phyloP scores from a whole-genome alignment of 176 grass and related monocot genomes.

The Themeda triandra region DNA sequence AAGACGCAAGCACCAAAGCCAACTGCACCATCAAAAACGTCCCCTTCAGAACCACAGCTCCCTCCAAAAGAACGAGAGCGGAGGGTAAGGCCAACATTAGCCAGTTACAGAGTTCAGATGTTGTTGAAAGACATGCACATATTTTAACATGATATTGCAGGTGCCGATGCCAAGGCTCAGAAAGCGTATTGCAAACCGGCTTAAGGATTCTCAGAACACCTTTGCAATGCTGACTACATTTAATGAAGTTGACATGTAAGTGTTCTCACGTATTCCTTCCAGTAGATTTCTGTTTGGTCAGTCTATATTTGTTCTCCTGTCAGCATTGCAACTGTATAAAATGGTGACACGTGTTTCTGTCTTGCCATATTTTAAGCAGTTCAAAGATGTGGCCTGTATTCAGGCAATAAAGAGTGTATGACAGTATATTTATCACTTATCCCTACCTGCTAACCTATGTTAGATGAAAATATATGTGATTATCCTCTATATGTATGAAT shows the following conservation, averaged over 20 bases:
- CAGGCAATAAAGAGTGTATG: not conserved
- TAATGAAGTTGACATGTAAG: conserved; percentile 99
- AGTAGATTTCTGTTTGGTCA: not conserved
- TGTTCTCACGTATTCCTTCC: not conserved
- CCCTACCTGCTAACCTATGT: not conserved
- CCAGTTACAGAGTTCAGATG: not conserved
- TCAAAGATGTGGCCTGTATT: not conserved
- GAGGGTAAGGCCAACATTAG: conserved; percentile 46
- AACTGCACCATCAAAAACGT: conserved; percentile 44
- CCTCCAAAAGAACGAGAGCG: conserved; percentile 96
- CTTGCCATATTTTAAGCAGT: not conserved
- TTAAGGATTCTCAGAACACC: conserved; percentile 99
- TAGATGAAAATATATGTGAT: not conserved
- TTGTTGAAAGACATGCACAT: not conserved
- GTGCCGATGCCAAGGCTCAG: conserved; percentile 95
- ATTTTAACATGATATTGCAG: conserved; percentile 39
- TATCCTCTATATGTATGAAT: not conserved
- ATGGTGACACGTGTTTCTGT: conserved; percentile 4
- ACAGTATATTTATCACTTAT: no score
- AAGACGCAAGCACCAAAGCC: conserved; percentile 47
- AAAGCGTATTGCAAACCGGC: conserved; percentile 87
- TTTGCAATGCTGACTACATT: conserved; percentile 97
- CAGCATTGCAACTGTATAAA: not conserved
- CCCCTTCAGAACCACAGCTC: conserved; percentile 86
- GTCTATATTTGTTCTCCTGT: not conserved